Conservation (phyloP, 495 filamentous ascomycete species). For the Aspergillus bertholletiae region DNA sequence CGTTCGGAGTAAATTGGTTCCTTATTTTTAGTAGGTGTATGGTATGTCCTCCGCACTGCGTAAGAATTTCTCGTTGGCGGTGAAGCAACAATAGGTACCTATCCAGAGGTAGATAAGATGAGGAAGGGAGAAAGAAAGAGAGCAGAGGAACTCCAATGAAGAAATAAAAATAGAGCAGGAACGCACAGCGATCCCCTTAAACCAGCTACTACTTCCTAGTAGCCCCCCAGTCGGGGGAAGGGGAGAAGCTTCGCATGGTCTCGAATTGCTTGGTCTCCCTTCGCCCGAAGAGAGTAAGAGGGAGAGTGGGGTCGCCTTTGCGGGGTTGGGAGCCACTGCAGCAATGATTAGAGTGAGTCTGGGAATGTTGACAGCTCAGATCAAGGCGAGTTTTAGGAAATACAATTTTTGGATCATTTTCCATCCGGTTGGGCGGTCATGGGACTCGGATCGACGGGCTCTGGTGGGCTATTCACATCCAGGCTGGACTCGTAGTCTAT, state of each 20-base stretch:
- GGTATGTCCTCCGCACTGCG: too few relatives aligned
- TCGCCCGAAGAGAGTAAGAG: conserved; percentile 28
- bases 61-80: conserved; percentile 1
- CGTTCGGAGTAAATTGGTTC: background rate
- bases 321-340: background rate
- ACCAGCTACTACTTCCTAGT: background rate
- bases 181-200: background rate
- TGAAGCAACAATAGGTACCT: background rate
- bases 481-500: too few relatives aligned
- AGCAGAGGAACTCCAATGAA: background rate
- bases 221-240: background rate
- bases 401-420: too few relatives aligned
- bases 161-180: conserved; percentile 1
- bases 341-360: too few relatives aligned
- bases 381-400: too few relatives aligned
- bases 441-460: too few relatives aligned
- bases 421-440: too few relatives aligned
- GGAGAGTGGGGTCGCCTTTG: background rate
- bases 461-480: too few relatives aligned
- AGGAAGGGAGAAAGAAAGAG: background rate
- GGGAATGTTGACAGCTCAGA: too few relatives aligned
- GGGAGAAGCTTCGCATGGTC: background rate
- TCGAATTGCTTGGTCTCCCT: conserved; percentile 19
- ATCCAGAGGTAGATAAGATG: background rate
- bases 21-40: background rate